A percentile compares a stretch with the other conserved stretches of the same genome.
These are phyloP conservation scores for Amanita polypyramis DNA, from an alignment of 768 basidiomycete genomes.

Conservation along the genomic window DNA sequence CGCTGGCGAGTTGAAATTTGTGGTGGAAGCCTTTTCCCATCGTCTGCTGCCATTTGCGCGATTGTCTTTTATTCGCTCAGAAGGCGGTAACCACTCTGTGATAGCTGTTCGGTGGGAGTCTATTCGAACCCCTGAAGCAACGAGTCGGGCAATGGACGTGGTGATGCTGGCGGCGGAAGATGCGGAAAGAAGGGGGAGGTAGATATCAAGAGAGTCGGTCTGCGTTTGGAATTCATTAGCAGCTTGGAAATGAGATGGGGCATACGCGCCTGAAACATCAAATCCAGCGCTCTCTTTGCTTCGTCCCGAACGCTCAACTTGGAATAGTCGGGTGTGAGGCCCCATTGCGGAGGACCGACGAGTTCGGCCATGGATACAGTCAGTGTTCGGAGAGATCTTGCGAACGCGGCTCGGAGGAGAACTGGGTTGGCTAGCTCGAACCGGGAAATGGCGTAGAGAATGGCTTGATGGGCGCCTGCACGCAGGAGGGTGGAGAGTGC, in stretches of 20 bases:
- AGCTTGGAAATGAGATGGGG: conserved; percentile 7
- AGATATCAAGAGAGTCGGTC: conserved; percentile 54
- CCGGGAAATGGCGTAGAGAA: conserved; percentile 51
- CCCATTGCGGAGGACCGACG: conserved; percentile 63
- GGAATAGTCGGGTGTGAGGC: conserved; percentile 36
- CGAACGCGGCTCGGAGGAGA: conserved; percentile 42
- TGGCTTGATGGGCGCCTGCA: conserved; percentile 45
- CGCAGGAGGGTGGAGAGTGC: conserved; percentile 48
- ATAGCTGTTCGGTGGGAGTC: conserved; percentile 38
- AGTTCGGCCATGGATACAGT: conserved; percentile 52
- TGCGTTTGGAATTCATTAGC: conserved; percentile 14
- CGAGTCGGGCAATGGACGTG: conserved; percentile 47
- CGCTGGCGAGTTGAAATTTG: conserved; percentile 25
- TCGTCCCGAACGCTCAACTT: conserved; percentile 27
- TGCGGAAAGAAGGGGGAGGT: conserved; percentile 51
- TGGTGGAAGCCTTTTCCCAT: conserved; percentile 56
- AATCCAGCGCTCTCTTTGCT: conserved; percentile 46
- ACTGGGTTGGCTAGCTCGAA: conserved; percentile 27
- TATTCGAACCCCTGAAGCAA: conserved; percentile 41
- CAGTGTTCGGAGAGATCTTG: conserved; percentile 53
- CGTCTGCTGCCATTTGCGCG: conserved; percentile 48
- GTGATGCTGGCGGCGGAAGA: conserved; percentile 22
- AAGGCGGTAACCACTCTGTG: conserved; percentile 51
- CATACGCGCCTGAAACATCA: conserved; percentile 57
- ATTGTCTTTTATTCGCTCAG: conserved; percentile 32